Percentiles rank a stretch among this genome's conserved stretches.
Conservation (phyloP, 257 asterid species). For the Solanum rostratum region DNA sequence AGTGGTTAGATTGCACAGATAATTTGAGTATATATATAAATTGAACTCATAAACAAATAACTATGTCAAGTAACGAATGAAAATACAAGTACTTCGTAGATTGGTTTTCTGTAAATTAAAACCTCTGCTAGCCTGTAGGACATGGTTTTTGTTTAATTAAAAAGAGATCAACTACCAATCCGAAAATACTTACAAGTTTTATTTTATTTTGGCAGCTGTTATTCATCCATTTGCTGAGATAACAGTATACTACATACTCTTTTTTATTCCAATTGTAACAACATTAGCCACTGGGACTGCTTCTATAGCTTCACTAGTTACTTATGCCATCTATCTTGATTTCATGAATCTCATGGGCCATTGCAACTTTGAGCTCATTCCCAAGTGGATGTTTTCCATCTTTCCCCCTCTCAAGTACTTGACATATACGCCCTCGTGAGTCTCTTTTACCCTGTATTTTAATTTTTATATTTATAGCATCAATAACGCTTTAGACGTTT, state of each 20-base stretch:
- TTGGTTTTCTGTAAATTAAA: too few relatives aligned
- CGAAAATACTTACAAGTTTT: background rate
- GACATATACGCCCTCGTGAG: slow-evolving; percentile 61
- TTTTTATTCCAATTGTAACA: slow-evolving; percentile 41
- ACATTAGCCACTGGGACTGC: slow-evolving; percentile 33
- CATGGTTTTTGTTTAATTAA: too few relatives aligned
- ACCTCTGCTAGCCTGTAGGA: too few relatives aligned
- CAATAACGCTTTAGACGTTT: background rate
- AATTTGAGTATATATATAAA: too few relatives aligned
- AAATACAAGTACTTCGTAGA: too few relatives aligned
- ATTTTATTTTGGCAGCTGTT: slow-evolving; percentile 45
- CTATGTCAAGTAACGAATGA: too few relatives aligned
- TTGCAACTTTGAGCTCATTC: slow-evolving; percentile 31
- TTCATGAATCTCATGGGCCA: slow-evolving; percentile 55
- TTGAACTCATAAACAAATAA: too few relatives aligned
- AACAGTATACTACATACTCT: slow-evolving; percentile 41
- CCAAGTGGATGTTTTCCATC: slow-evolving; percentile 36
- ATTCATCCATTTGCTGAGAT: slow-evolving; percentile 89
- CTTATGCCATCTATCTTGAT: slow-evolving; percentile 40
- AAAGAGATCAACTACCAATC: background rate
- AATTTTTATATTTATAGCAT: background rate
- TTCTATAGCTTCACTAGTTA: slow-evolving; percentile 28
- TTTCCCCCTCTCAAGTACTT: slow-evolving; percentile 89
- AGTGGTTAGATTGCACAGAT: too few relatives aligned
- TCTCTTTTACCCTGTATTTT: background rate